phyloP scores from a whole-genome alignment of 1,139 yeast species.

The Candida buenavistaensis region DNA sequence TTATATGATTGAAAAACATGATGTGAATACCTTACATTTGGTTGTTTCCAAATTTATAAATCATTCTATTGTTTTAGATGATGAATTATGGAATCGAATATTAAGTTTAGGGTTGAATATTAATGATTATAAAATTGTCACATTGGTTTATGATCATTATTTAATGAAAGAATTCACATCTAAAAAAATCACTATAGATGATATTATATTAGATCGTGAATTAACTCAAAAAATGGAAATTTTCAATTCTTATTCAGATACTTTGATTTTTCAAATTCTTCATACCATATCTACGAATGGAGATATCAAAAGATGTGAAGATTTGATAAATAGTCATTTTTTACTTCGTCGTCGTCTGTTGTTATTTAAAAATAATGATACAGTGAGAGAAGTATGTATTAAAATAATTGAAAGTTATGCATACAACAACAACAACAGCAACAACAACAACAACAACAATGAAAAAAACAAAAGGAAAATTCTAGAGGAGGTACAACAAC shows the following conservation, averaged over 20 bases:
- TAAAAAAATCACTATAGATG: constrained; percentile 23
- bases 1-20: constrained; percentile 4
- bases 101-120: constrained; percentile 24
- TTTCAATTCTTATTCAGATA: constrained; percentile 18
- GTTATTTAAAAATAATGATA: constrained; percentile 31
- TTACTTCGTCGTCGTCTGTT: no score
- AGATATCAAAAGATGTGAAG: constrained; percentile 36
- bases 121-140: constrained; percentile 29
- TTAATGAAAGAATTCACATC: constrained; percentile 30
- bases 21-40: constrained; percentile 3
- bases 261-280: constrained; percentile 25
- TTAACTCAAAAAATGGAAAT: constrained; percentile 5
- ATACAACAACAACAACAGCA: no score
- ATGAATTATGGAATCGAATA: constrained; percentile 21
- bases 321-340: constrained; percentile 39
- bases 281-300: constrained; percentile 38
- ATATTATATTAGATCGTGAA: constrained; percentile 20
- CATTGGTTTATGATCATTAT: constrained; percentile 27
- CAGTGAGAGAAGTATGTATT: constrained; percentile 30
- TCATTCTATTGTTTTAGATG: constrained; percentile 15
- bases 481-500: no score
- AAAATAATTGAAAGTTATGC: constrained; percentile 40
- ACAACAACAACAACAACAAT: no score
- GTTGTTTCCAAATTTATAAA: not conserved
- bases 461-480: no score